These are phyloP conservation scores for Trichoderma oligosporum DNA, from an alignment of 2,329 filamentous ascomycete species.

Conservation along the genomic window DNA sequence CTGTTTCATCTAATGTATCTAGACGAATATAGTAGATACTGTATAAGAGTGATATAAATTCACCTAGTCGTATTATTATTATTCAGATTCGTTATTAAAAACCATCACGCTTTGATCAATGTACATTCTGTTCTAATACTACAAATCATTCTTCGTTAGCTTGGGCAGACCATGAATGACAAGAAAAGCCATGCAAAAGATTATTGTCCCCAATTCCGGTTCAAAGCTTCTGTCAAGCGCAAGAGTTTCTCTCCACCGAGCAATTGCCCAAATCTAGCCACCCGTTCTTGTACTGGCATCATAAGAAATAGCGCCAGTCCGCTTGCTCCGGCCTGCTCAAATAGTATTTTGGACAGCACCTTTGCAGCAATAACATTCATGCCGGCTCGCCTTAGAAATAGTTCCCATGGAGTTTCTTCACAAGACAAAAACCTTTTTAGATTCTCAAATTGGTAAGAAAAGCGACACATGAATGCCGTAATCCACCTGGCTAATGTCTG, in stretches of 20 bases:
- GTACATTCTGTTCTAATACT: no score
- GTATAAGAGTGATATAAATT: no score
- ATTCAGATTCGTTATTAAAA: no score
- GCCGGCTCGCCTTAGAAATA: constrained; percentile 35
- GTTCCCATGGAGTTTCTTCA: constrained; percentile 41
- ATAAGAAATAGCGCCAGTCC: constrained; percentile 33
- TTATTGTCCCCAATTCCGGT: constrained; percentile 4
- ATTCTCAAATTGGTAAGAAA: constrained; percentile 29
- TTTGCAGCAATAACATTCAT: constrained; percentile 39
- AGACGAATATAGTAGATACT: neutral
- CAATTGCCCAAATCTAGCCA: constrained; percentile 26
- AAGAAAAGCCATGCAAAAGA: neutral
- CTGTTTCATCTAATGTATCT: neutral
- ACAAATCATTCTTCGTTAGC: no score
- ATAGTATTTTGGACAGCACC: constrained; percentile 29
- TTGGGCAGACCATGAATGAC: no score
- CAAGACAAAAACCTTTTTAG: constrained; percentile 36
- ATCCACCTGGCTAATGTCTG: constrained; percentile 54
- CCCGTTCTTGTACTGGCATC: constrained; percentile 29
- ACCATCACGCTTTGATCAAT: no score
- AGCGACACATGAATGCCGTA: constrained; percentile 48
- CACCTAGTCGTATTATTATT: no score
- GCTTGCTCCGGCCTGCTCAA: constrained; percentile 24
- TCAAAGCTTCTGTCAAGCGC: neutral
- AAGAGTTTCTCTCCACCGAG: constrained; percentile 30